phyloP scores from a whole-genome alignment of 176 grass and related monocot genomes.

The Ensete ventricosum region DNA sequence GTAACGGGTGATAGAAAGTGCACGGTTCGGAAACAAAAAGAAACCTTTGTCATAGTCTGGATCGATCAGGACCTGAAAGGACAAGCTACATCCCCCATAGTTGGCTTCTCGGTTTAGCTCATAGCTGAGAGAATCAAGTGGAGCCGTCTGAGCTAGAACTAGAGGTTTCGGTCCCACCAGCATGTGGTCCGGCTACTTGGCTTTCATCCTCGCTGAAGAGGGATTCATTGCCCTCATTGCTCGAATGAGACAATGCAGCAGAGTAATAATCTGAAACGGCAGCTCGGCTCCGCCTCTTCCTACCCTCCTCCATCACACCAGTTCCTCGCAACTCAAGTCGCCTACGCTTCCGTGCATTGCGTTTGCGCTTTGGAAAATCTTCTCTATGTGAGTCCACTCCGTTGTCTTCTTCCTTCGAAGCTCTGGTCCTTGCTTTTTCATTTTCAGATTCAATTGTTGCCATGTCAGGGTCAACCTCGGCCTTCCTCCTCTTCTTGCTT shows the following conservation, averaged over 20 bases:
- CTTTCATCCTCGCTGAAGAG: conserved; percentile 30
- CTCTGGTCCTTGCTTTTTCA: conserved; percentile 33
- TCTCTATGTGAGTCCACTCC: conserved; percentile 56
- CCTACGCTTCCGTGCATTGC: conserved; percentile 52
- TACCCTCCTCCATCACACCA: conserved; percentile 33
- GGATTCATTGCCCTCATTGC: conserved; percentile 34
- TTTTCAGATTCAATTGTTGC: conserved; percentile 19
- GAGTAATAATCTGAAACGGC: conserved; percentile 44
- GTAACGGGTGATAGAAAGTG: background rate
- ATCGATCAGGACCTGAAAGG: background rate
- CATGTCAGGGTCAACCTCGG: conserved; percentile 35
- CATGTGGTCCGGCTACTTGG: conserved; percentile 28
- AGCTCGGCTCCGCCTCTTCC: conserved; percentile 41
- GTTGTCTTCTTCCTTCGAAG: conserved; percentile 42
- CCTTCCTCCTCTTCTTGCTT: conserved; percentile 54
- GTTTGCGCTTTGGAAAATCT: conserved; percentile 47
- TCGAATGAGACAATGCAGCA: conserved; percentile 55
- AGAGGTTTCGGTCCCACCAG: conserved; percentile 31
- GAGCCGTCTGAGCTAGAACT: conserved; percentile 38
- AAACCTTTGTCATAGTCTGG: background rate
- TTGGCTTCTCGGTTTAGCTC: background rate
- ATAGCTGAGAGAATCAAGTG: background rate
- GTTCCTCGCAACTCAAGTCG: conserved; percentile 47
- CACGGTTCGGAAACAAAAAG: background rate
- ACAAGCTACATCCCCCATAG: no score